Percentiles rank a stretch among this genome's conserved stretches.
phyloP scores from a whole-genome alignment of 1,139 yeast species.

The Blastobotrys ciferrii region DNA sequence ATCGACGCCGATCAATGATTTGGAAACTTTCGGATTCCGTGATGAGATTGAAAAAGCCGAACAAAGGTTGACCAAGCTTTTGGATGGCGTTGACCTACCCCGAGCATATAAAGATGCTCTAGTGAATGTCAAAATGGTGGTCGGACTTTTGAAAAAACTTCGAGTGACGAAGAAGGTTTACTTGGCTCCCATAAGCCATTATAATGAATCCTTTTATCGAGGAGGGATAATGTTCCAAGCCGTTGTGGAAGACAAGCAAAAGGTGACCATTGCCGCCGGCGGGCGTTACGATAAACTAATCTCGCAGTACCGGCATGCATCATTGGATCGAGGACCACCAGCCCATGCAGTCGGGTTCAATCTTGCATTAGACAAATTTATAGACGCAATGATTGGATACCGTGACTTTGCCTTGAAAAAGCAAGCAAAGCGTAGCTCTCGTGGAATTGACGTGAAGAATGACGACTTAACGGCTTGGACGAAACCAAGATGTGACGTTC shows the following conservation, averaged over 20 bases:
- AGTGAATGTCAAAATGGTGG: slow-evolving; percentile 56
- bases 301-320: slow-evolving; percentile 56
- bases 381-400: slow-evolving; percentile 47
- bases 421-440: slow-evolving; percentile 21
- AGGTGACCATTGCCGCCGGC: slow-evolving; percentile 71
- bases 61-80: slow-evolving; percentile 58
- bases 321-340: slow-evolving; percentile 44
- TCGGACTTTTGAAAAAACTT: slow-evolving; percentile 52
- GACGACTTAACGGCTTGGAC: slow-evolving; percentile 20
- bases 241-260: slow-evolving; percentile 52
- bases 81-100: slow-evolving; percentile 73
- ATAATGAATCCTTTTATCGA: slow-evolving; percentile 72
- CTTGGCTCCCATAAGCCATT: slow-evolving; percentile 74
- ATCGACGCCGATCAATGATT: slow-evolving; percentile 75
- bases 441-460: slow-evolving; percentile 21
- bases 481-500: slow-evolving; percentile 66
- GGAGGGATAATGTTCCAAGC: slow-evolving; percentile 89
- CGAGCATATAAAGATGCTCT: slow-evolving; percentile 61
- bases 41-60: slow-evolving; percentile 64
- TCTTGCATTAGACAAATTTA: slow-evolving; percentile 61
- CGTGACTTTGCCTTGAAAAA: slow-evolving; percentile 25
- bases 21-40: slow-evolving; percentile 75
- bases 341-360: slow-evolving; percentile 81
- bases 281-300: slow-evolving; percentile 84
- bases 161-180: slow-evolving; percentile 54